Base-by-base conservation (phyloP, 345 rosid genomes). In the Rhodamnia rubescens region DNA sequence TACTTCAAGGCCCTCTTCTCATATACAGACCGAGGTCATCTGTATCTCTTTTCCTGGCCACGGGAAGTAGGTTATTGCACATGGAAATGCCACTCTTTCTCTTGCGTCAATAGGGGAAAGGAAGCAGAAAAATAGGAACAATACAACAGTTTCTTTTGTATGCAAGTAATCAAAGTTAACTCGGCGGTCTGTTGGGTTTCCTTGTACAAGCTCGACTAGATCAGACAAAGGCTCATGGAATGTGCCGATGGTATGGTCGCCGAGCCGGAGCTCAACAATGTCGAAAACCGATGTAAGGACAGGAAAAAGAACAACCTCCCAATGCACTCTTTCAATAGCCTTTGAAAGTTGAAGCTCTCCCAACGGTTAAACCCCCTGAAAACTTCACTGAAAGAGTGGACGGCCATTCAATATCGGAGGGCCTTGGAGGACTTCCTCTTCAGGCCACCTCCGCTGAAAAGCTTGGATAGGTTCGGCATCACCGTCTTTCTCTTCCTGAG, bases 401-500 rank as follows among this genome's bases (percentile, higher is more conserved):
- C 44, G 16, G 78, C 78, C 78, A 64, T 1, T 64, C 78, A 64
- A 64, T 32, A 22, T 8, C 0, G 24, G 78, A 64, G 44, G 22
- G 11, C 29, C 47, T 54, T 40, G 26, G 85, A 74, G 24, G 85
- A 61, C 64, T 84, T 85, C 51, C 81, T 82, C 51, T 55, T 82
- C 22, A 15, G 21, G 53, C 50, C 80, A 40, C 84, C 82, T 83
- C 93, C 86, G 44, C 88, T 87, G 83, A 96, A 93, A 53, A 93
- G 69, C 86, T 88, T 95, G 50, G 92, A 89, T 80, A 95, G 86
- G 80, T 91, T 92, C 3, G 95, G 98, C 85, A 90, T 88, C 86
- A 90, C 92, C 75, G 87, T 92, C 87, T 85, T 90, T 89, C 91
- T 95, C 93, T 93, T 93, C 91, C 87, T 93, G 85, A 91, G 89